These are phyloP conservation scores for Iris pallida DNA, from an alignment of 116 monocot genomes.

Conservation along the genomic window DNA sequence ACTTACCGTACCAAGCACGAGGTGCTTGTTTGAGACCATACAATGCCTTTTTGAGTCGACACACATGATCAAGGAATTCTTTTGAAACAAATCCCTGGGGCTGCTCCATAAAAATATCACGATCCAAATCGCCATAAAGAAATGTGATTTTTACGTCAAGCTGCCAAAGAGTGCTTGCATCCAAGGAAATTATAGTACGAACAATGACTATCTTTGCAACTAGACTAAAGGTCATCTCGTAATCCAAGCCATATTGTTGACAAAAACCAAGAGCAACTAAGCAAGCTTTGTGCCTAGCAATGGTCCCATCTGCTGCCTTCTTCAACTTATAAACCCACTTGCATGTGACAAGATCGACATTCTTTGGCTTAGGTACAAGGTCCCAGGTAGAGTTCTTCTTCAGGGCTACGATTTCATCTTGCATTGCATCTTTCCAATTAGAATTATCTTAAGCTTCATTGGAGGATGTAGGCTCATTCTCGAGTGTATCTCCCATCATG, in stretches of 20 bases:
- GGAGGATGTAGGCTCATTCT: too few relatives aligned
- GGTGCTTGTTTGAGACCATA: constrained; percentile 10
- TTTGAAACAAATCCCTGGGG: not conserved
- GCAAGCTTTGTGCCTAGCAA: too few relatives aligned
- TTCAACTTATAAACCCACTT: too few relatives aligned
- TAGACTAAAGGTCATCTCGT: too few relatives aligned
- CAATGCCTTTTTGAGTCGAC: constrained; percentile 1
- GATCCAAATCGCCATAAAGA: not conserved
- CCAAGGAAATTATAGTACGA: not conserved
- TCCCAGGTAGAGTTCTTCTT: too few relatives aligned
- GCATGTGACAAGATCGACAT: too few relatives aligned
- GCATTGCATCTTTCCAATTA: not conserved
- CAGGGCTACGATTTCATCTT: not conserved
- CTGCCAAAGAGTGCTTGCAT: not conserved
- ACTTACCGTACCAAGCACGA: constrained; percentile 1
- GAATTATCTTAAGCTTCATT: not conserved
- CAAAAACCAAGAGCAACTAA: too few relatives aligned
- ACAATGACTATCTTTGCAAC: not conserved
- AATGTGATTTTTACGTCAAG: constrained; percentile 4
- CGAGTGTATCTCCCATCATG: not conserved
- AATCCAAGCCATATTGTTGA: too few relatives aligned
- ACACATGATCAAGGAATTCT: not conserved
- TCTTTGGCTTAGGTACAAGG: too few relatives aligned
- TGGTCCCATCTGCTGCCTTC: too few relatives aligned
- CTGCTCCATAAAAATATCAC: constrained; percentile 1